Evolutionary conservation across 1,284 basidiomycete species (phyloP), one percentile per base, ranked within the genome.

Genomic region (Apiotrichum mycotoxinovorans): DNA sequence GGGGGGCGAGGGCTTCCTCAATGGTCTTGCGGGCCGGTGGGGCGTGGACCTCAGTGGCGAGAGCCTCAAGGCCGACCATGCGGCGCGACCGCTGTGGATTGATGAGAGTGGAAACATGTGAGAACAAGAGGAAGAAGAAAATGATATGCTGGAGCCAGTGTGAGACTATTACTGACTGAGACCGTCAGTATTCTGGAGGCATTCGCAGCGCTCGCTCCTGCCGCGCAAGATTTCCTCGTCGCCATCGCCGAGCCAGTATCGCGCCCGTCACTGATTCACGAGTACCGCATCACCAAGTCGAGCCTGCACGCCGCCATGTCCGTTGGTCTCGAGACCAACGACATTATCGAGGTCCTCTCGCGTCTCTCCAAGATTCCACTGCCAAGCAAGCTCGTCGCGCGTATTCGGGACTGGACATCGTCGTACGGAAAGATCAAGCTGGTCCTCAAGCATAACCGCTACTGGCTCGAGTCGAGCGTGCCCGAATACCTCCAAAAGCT

Each of bases 191-290:
- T 96, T 59, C 83, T 98, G 35, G 94, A 97, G 76, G 91, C 91
- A 0, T 98, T 97, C 73, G 92, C 91, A 30, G 90, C 95, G 1
- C 92, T 98, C 59, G 95, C 96, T 27, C 91, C 95, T 69, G 93
- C 97, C 77, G 96, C 96, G 3, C 95, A 98, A 77, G 96, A 99
- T 75, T 98, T 99, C 69, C 82, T 98, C 41, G 91, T 96, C 55
- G 95, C 96, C 49, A 98, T 99, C 52, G 92, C 93, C 68, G 96
- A 99, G 79, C 96, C 96, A 64, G 93, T 98, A 71, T 98, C 94
- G 81, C 87, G 96, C 80, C 96, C 96, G 42, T 87, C 90, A 34
- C 91, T 96, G 78, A 95, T 98, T 62, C 96, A 99, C 79, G 96
- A 98, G 81, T 99, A 98, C 83, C 93, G 96, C 79, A 86, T 99